phyloP scores from a whole-genome alignment of 2,329 filamentous ascomycete genomes.

The Trichoderma sp. region DNA sequence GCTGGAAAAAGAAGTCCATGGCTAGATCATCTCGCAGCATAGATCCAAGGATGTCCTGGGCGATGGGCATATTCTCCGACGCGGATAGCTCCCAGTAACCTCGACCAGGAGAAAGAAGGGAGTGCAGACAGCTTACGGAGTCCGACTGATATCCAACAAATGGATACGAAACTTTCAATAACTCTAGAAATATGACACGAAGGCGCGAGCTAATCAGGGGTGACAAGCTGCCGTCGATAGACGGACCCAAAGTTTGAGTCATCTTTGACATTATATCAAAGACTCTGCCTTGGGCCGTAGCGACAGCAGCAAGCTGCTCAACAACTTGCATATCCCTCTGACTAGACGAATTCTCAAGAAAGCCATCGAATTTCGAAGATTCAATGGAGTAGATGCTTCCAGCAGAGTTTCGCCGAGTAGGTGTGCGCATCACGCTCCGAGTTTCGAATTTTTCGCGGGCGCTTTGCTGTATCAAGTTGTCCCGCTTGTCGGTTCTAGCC shows the following conservation, averaged over 20 bases:
- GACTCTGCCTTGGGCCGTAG: constrained; percentile 52
- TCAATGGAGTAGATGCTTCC: constrained; percentile 65
- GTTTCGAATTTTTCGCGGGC: constrained; percentile 59
- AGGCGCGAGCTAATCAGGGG: constrained; percentile 62
- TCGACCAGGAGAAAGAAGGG: constrained; percentile 59
- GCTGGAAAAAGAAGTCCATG: constrained; percentile 61
- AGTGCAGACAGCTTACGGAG: constrained; percentile 65
- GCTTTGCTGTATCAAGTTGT: constrained; percentile 59
- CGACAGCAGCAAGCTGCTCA: constrained; percentile 51
- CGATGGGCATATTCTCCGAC: constrained; percentile 33
- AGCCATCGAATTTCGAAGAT: constrained; percentile 59
- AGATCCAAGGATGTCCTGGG: constrained; percentile 38
- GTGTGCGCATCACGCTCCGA: constrained; percentile 43
- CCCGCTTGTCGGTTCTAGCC: constrained; percentile 61
- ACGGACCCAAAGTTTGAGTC: constrained; percentile 49
- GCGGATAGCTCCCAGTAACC: constrained; percentile 56
- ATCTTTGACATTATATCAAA: constrained; percentile 57
- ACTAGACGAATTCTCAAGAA: constrained; percentile 52
- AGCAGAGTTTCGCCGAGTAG: constrained; percentile 56
- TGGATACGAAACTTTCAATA: constrained; percentile 67
- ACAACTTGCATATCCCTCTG: constrained; percentile 55
- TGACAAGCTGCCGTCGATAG: constrained; percentile 50
- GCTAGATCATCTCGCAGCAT: constrained; percentile 46
- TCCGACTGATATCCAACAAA: constrained; percentile 73
- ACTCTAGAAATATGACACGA: constrained; percentile 66